These are phyloP conservation scores for Monilinia aucupariae DNA, from an alignment of 2,329 filamentous ascomycete species.

Conservation along the genomic window DNA sequence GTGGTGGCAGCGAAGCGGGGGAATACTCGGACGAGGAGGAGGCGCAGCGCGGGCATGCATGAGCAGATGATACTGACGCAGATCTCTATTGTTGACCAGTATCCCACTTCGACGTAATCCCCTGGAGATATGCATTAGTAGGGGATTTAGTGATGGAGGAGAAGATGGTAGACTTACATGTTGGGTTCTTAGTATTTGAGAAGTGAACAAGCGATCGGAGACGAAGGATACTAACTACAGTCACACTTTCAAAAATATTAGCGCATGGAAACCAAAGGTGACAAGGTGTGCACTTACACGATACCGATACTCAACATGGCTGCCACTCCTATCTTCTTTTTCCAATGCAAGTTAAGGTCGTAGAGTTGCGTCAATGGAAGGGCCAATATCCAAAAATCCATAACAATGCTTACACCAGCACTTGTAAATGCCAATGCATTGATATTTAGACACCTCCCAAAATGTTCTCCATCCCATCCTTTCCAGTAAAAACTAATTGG, in stretches of 20 bases:
- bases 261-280: too few species aligned
- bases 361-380: constrained; percentile 45
- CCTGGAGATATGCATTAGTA: not conserved
- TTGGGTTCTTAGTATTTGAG: constrained; percentile 13
- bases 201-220: constrained; percentile 2
- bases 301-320: constrained; percentile 48
- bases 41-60: not conserved
- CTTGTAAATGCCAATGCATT: constrained; percentile 47
- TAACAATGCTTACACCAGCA: constrained; percentile 46
- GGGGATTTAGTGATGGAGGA: not conserved
- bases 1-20: not conserved
- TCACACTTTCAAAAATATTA: not conserved
- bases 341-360: constrained; percentile 41
- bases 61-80: constrained; percentile 6
- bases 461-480: constrained; percentile 44
- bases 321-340: constrained; percentile 43
- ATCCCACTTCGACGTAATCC: constrained; percentile 22
- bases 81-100: constrained; percentile 28
- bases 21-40: not conserved
- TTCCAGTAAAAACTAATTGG: constrained; percentile 51
- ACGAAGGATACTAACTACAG: constrained; percentile 7
- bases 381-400: constrained; percentile 48
- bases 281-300: constrained; percentile 29
- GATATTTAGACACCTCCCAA: constrained; percentile 45
- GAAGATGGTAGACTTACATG: not conserved